These are phyloP conservation scores for Phytopythium vexans DNA, from an alignment of 352 stramenopile species.

Conservation along the genomic window DNA sequence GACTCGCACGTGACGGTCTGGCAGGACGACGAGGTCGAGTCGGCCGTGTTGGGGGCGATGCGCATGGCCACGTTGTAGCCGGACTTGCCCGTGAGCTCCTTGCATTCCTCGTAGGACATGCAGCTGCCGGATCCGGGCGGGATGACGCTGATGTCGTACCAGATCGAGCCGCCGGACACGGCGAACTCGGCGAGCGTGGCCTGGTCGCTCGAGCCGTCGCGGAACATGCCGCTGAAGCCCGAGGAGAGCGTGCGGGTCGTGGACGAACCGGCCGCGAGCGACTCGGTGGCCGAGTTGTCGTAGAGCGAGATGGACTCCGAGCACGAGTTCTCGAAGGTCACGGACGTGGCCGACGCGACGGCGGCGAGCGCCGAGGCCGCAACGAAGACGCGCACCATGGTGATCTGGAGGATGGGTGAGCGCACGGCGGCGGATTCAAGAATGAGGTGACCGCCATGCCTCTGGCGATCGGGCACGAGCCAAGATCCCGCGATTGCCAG, in stretches of 20 bases:
- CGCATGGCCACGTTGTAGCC: constrained; percentile 54
- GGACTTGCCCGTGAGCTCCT: constrained; percentile 37
- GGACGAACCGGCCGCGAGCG: constrained; percentile 27
- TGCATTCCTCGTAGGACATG: constrained; percentile 35
- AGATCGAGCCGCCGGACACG: constrained; percentile 28
- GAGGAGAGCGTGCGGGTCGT: constrained; percentile 28
- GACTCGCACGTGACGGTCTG: constrained; percentile 24
- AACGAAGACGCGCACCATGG: constrained; percentile 41
- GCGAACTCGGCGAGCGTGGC: constrained; percentile 55
- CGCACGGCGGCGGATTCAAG: constrained; percentile 16
- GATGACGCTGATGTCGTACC: constrained; percentile 62
- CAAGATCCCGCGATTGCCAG: constrained; percentile 1
- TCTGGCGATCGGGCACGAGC: neutral
- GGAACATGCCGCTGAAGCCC: constrained; percentile 61
- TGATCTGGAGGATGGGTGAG: constrained; percentile 1
- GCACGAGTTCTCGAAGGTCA: constrained; percentile 58
- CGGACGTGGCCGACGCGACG: constrained; percentile 24
- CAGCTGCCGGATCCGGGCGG: constrained; percentile 45
- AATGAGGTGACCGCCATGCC: constrained; percentile 12
- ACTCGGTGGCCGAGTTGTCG: constrained; percentile 46
- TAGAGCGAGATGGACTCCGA: constrained; percentile 45
- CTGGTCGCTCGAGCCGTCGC: constrained; percentile 38
- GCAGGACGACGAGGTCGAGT: constrained; percentile 18
- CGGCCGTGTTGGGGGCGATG: constrained; percentile 28
- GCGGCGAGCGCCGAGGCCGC: constrained; percentile 29